A percentile compares a stretch with the other conserved stretches of the same genome.
phyloP scores from a whole-genome alignment of 2,329 filamentous ascomycete species.

The Trichoderma citrinoviride region DNA sequence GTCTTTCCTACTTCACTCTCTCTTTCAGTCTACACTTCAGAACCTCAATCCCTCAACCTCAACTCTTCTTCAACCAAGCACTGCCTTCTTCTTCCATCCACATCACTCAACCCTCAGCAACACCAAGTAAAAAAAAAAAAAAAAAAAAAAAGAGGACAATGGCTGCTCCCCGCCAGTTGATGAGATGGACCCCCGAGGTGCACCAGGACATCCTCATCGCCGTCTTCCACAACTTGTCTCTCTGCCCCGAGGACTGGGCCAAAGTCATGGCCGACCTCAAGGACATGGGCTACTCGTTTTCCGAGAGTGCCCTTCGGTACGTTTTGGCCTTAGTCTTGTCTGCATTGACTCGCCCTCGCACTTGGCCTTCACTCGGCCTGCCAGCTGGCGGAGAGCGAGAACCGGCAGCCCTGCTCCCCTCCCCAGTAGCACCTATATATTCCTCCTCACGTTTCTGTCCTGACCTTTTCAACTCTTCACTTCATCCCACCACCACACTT shows the following conservation, averaged over 20 bases:
- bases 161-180: slow-evolving; percentile 30
- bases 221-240: slow-evolving; percentile 39
- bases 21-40: background rate
- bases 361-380: background rate
- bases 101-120: background rate
- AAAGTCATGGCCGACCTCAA: slow-evolving; percentile 40
- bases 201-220: slow-evolving; percentile 46
- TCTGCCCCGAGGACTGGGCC: slow-evolving; percentile 33
- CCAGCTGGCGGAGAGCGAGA: background rate
- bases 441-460: background rate
- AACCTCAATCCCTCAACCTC: background rate
- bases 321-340: slow-evolving; percentile 19
- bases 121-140: background rate
- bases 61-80: background rate
- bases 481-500: background rate
- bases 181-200: slow-evolving; percentile 42
- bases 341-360: slow-evolving; percentile 10
- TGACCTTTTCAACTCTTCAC: background rate
- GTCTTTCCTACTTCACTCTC: background rate
- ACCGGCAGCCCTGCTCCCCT: background rate
- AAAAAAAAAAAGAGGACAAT: background rate
- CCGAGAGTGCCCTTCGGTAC: slow-evolving; percentile 43
- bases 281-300: slow-evolving; percentile 41
- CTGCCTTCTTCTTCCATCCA: background rate
- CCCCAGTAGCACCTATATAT: background rate